Percentiles rank a stretch among this genome's conserved stretches.
Evolutionary conservation across 2,329 filamentous ascomycete genomes (phyloP).

Genomic region (Xylariales sp.): DNA sequence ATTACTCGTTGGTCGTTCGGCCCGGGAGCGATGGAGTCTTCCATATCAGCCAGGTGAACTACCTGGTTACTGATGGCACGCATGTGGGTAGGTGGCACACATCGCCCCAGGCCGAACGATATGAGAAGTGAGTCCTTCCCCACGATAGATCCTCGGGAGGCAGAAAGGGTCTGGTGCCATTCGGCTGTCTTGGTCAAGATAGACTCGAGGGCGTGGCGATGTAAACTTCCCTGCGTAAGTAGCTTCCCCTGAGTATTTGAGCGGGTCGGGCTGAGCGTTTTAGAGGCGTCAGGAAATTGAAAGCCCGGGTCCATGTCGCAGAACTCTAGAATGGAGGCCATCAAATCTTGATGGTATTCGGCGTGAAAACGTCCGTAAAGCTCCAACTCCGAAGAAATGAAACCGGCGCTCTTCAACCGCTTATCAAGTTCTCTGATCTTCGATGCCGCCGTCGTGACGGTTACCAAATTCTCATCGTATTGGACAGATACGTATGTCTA

Average conservation of each 20-base stretch:
- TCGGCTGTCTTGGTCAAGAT: conserved; percentile 51
- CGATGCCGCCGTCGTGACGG: conserved; percentile 46
- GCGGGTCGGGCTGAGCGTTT: conserved; percentile 44
- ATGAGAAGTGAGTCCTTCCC: conserved; percentile 41
- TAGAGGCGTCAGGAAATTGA: conserved; percentile 50
- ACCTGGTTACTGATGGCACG: conserved; percentile 21
- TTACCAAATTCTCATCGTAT: conserved; percentile 53
- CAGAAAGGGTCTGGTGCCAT: conserved; percentile 51
- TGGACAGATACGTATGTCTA: conserved; percentile 32
- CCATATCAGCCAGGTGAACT: conserved; percentile 18
- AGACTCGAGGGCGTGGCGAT: conserved; percentile 46
- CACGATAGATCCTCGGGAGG: conserved; percentile 25
- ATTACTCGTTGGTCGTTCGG: conserved; percentile 18
- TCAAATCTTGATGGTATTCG: conserved; percentile 13
- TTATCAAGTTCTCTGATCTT: conserved; percentile 41
- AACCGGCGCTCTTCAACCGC: conserved; percentile 45
- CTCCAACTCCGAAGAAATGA: conserved; percentile 47
- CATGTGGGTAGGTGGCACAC: conserved; percentile 48
- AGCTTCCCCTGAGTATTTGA: conserved; percentile 31
- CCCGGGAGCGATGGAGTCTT: conserved; percentile 17
- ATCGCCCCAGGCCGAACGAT: conserved; percentile 53
- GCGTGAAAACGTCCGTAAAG: conserved; percentile 52
- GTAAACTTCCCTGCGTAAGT: conserved; percentile 43
- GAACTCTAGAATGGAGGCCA: conserved; percentile 42
- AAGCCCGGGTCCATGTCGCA: conserved; percentile 47